These are phyloP conservation scores for Murraya koenigii DNA, from an alignment of 345 rosid species.

Conservation along the genomic window DNA sequence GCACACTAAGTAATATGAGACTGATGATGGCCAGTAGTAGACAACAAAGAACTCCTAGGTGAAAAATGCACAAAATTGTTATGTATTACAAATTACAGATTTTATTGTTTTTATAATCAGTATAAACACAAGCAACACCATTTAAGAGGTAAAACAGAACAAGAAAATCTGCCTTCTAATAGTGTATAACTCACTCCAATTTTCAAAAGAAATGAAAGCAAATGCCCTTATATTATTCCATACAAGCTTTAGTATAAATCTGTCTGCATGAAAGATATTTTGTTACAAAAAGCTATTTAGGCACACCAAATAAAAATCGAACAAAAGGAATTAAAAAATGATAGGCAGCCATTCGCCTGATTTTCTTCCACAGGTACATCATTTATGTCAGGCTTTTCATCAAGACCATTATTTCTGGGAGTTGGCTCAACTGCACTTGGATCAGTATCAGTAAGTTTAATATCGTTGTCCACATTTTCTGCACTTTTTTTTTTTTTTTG, in stretches of 20 bases:
- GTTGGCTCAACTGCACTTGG: constrained; percentile 32
- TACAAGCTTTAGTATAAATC: constrained; percentile 2
- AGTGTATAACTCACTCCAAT: background rate
- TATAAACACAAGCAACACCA: background rate
- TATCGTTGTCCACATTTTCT: constrained; percentile 57
- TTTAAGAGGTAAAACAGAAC: background rate
- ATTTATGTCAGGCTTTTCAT: constrained; percentile 79
- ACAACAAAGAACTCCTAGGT: background rate
- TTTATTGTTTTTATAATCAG: background rate
- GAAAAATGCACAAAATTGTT: background rate
- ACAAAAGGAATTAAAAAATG: background rate
- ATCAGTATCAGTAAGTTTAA: constrained; percentile 40
- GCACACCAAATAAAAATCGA: background rate
- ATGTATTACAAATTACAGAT: background rate
- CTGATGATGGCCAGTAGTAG: background rate
- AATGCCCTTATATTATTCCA: background rate
- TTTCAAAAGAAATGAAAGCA: constrained; percentile 1
- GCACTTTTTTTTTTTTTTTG: constrained; percentile 54
- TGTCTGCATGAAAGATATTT: background rate
- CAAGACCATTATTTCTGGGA: constrained; percentile 33
- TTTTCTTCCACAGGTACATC: constrained; percentile 67
- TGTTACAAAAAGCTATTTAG: background rate
- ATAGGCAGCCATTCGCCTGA: constrained; percentile 42
- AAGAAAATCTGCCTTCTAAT: background rate
- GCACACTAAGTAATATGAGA: background rate